Evolutionary conservation across 257 asterid species (phyloP).

Genomic region (Galeopsis tetrahit): DNA sequence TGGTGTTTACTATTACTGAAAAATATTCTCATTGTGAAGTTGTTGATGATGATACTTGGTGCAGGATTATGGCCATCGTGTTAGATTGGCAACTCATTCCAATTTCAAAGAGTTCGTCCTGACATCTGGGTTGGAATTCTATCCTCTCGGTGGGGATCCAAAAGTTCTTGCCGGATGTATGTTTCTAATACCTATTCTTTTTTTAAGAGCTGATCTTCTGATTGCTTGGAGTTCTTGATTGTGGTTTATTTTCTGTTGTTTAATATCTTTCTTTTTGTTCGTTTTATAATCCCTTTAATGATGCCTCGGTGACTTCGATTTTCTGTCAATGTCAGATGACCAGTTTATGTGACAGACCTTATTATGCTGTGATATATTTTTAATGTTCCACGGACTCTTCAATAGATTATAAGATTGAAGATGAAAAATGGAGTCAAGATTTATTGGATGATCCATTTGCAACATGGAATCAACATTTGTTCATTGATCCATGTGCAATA

Average conservation of each 20-base stretch:
- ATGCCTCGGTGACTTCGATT: slow-evolving; percentile 12
- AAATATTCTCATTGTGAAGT: slow-evolving; percentile 29
- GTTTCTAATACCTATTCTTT: slow-evolving; percentile 39
- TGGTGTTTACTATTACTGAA: not conserved
- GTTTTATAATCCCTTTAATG: slow-evolving; percentile 12
- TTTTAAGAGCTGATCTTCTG: slow-evolving; percentile 25
- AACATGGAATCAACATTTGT: not conserved
- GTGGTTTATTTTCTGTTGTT: slow-evolving; percentile 21
- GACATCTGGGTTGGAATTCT: slow-evolving; percentile 93
- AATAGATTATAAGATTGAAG: slow-evolving; percentile 15
- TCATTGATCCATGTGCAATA: slow-evolving; percentile 17
- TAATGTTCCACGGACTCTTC: not conserved
- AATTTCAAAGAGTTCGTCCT: slow-evolving; percentile 95
- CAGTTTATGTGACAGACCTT: not conserved
- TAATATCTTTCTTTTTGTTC: not conserved
- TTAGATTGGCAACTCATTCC: slow-evolving; percentile 93
- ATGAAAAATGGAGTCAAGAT: not conserved
- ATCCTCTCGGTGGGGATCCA: slow-evolving; percentile 98
- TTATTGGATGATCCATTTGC: not conserved
- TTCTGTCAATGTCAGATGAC: slow-evolving; percentile 25
- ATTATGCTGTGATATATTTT: no score
- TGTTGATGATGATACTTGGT: slow-evolving; percentile 45
- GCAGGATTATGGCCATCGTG: slow-evolving; percentile 98
- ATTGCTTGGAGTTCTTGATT: slow-evolving; percentile 27
- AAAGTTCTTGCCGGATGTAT: slow-evolving; percentile 95